These are phyloP conservation scores for Pulicaria dysenterica DNA, from an alignment of 129 eudicot species.

Conservation along the genomic window DNA sequence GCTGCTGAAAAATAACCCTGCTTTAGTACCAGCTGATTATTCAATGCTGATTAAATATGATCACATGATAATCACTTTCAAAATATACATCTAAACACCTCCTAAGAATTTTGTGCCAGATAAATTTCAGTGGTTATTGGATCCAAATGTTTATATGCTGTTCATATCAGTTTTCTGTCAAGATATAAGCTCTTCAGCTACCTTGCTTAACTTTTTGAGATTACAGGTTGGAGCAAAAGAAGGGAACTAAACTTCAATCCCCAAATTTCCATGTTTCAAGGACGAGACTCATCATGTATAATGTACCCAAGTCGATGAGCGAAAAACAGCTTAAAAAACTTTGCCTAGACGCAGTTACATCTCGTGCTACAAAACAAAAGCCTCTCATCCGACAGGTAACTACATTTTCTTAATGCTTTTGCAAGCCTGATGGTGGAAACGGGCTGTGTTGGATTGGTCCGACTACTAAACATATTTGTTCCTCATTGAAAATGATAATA, in stretches of 20 bases:
- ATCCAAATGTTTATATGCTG: too few relatives aligned
- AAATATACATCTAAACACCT: too few relatives aligned
- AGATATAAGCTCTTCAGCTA: background rate
- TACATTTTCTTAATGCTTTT: background rate
- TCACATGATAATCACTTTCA: background rate
- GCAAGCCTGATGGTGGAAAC: background rate
- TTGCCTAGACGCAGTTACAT: slow-evolving; percentile 76
- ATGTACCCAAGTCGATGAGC: slow-evolving; percentile 81
- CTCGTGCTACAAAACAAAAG: slow-evolving; percentile 92
- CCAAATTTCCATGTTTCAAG: slow-evolving; percentile 94
- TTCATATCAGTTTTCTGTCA: too few relatives aligned
- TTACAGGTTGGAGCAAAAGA: slow-evolving; percentile 83
- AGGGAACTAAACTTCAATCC: slow-evolving; percentile 72
- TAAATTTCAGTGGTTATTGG: too few relatives aligned
- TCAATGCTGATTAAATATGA: background rate
- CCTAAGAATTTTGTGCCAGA: too few relatives aligned
- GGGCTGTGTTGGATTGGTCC: too few relatives aligned
- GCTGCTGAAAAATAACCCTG: background rate
- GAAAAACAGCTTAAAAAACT: slow-evolving; percentile 66
- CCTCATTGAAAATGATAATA: too few relatives aligned
- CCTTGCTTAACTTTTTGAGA: background rate
- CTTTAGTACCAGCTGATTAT: background rate
- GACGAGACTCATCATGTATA: slow-evolving; percentile 87
- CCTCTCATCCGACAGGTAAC: slow-evolving; percentile 80
- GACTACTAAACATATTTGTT: too few relatives aligned